These are phyloP conservation scores for Fusarium papillatum DNA, from an alignment of 2,329 filamentous ascomycete genomes.

Conservation along the genomic window DNA sequence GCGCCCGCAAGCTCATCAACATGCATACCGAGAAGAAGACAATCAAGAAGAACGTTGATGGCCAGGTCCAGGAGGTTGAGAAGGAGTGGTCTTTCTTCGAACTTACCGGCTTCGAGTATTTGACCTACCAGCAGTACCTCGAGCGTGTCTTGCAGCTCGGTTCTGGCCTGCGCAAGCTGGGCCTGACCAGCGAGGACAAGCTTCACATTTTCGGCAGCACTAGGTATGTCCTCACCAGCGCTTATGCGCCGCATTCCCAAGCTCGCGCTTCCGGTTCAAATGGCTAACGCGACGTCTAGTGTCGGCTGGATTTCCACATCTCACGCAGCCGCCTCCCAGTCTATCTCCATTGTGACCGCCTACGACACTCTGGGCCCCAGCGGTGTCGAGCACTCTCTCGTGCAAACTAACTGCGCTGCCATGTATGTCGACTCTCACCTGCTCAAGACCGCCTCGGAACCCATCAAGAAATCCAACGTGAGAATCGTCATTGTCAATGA, in stretches of 20 bases:
- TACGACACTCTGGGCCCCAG: constrained; percentile 93
- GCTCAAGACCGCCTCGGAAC: constrained; percentile 68
- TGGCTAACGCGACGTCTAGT: constrained; percentile 56
- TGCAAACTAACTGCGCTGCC: constrained; percentile 83
- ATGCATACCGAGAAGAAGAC: constrained; percentile 90
- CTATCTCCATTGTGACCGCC: constrained; percentile 91
- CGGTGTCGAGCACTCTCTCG: constrained; percentile 87
- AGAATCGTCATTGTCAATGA: constrained; percentile 75
- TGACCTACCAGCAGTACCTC: constrained; percentile 86
- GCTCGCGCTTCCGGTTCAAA: background rate
- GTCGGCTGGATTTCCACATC: constrained; percentile 88
- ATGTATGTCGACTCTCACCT: constrained; percentile 92
- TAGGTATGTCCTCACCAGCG: constrained; percentile 62
- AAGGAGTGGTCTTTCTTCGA: constrained; percentile 96
- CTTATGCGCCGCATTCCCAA: background rate
- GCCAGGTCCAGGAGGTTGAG: constrained; percentile 82
- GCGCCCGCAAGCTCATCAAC: constrained; percentile 80
- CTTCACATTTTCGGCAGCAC: constrained; percentile 90
- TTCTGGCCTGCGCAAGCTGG: constrained; percentile 80
- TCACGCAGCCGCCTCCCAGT: constrained; percentile 84
- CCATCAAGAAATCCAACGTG: constrained; percentile 70
- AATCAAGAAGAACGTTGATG: constrained; percentile 89
- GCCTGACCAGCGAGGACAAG: constrained; percentile 75
- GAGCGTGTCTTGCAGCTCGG: constrained; percentile 77
- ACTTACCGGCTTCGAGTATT: constrained; percentile 81